A percentile compares a stretch with the other conserved stretches of the same genome.
Evolutionary conservation across 371 early-diverging fungal species (phyloP).

Genomic region (Batrachochytrium dendrobatidis): DNA sequence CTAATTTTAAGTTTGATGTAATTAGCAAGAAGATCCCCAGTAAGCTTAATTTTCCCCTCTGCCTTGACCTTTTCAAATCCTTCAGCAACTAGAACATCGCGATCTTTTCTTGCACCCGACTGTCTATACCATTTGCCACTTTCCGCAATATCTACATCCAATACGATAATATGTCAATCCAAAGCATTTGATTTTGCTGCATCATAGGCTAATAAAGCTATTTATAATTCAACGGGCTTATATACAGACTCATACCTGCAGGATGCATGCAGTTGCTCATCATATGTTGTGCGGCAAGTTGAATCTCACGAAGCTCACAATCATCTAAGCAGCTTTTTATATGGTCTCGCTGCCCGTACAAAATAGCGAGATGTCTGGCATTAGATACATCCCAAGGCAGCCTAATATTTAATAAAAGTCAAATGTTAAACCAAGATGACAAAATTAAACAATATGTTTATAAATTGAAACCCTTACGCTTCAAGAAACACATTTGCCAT

Average conservation of each 20-base stretch:
- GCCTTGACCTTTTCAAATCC: neutral
- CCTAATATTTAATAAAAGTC: too few species aligned
- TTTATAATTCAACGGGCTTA: neutral
- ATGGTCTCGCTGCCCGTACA: too few species aligned
- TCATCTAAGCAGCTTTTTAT: too few species aligned
- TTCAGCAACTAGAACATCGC: neutral
- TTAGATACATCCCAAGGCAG: too few species aligned
- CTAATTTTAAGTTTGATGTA: neutral
- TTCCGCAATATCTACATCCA: too few species aligned
- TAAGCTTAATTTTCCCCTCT: neutral
- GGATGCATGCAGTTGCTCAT: neutral
- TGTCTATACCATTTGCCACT: neutral
- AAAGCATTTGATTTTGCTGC: neutral
- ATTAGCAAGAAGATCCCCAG: neutral
- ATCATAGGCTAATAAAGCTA: neutral
- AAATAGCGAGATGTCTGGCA: too few species aligned
- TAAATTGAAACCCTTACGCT: too few species aligned
- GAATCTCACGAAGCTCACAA: too few species aligned
- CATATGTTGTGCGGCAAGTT: neutral
- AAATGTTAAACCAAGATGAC: too few species aligned
- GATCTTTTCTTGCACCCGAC: neutral
- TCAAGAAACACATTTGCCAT: too few species aligned
- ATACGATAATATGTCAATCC: neutral
- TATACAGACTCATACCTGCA: neutral
- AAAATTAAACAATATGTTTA: too few species aligned